Evolutionary conservation across 106 monocot species (phyloP).

Genomic region (Chionographis japonica): DNA sequence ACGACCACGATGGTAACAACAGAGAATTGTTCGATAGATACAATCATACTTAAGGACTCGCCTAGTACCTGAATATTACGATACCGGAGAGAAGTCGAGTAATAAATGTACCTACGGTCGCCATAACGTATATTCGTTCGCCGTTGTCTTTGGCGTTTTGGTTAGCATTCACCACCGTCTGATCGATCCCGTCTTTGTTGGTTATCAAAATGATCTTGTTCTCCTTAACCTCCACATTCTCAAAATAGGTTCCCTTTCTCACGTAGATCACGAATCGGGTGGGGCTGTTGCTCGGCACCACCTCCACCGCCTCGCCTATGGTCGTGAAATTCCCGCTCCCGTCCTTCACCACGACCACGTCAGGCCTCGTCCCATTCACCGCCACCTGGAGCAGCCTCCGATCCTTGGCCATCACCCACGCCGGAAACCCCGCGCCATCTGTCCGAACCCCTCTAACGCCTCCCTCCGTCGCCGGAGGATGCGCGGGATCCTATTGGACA

Average conservation of each 20-base stretch:
- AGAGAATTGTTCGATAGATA: too few species aligned
- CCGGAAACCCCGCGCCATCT: slow-evolving; percentile 29
- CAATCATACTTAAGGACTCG: too few species aligned
- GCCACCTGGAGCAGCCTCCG: slow-evolving; percentile 33
- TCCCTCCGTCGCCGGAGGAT: slow-evolving; percentile 6
- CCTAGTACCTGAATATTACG: too few species aligned
- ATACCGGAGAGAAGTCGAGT: background rate
- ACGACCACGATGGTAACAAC: too few species aligned
- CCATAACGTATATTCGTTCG: slow-evolving; percentile 69
- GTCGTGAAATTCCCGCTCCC: slow-evolving; percentile 71
- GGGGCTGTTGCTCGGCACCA: slow-evolving; percentile 41
- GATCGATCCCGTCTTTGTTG: slow-evolving; percentile 72
- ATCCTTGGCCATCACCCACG: slow-evolving; percentile 37
- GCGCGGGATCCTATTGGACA: slow-evolving; percentile 51
- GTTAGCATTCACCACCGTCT: slow-evolving; percentile 76
- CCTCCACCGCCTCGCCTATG: slow-evolving; percentile 52
- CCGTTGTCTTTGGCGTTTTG: slow-evolving; percentile 59
- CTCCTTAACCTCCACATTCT: slow-evolving; percentile 71
- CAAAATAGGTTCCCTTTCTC: slow-evolving; percentile 72
- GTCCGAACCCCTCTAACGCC: slow-evolving; percentile 37
- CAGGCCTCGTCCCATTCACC: background rate
- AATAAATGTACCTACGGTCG: slow-evolving; percentile 62
- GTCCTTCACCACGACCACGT: slow-evolving; percentile 68
- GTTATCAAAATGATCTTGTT: slow-evolving; percentile 61
- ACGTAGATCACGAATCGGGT: slow-evolving; percentile 74